These are phyloP conservation scores for Stereum hirsutum DNA, from an alignment of 1,284 basidiomycete species.

Conservation along the genomic window DNA sequence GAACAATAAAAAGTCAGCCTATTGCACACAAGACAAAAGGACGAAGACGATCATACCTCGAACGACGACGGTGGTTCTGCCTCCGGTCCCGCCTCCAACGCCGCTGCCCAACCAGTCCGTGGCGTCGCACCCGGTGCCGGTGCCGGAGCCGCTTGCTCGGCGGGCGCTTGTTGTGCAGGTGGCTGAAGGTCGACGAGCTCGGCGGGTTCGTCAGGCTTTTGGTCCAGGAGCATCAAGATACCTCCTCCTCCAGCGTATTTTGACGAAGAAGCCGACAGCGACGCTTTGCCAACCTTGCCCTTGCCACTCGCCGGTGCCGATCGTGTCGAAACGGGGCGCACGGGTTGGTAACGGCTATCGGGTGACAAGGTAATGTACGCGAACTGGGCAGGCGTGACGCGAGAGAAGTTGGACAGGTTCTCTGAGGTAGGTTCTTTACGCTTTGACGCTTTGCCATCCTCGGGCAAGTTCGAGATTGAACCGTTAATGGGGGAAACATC, in stretches of 20 bases:
- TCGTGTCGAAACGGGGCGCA: conserved; percentile 65
- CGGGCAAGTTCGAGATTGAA: conserved; percentile 36
- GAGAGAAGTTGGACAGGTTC: conserved; percentile 80
- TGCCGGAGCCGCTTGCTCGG: conserved; percentile 22
- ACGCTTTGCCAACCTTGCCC: conserved; percentile 27
- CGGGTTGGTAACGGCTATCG: conserved; percentile 82
- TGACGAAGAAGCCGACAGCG: conserved; percentile 11
- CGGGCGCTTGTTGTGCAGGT: conserved; percentile 33
- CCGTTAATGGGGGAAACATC: conserved; percentile 50
- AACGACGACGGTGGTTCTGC: conserved; percentile 73
- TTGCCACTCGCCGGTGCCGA: conserved; percentile 24
- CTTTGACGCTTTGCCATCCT: conserved; percentile 37
- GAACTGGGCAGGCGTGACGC: conserved; percentile 88
- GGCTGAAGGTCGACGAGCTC: conserved; percentile 75
- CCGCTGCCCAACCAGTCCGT: conserved; percentile 9
- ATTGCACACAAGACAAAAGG: too few species aligned
- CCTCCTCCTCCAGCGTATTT: conserved; percentile 74
- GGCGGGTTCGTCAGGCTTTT: conserved; percentile 51
- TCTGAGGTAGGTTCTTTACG: conserved; percentile 67
- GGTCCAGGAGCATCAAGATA: conserved; percentile 73
- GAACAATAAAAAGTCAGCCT: conserved; percentile 10
- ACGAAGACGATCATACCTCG: conserved; percentile 55
- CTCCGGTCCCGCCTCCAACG: conserved; percentile 67
- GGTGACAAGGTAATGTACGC: conserved; percentile 77
- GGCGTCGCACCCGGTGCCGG: conserved; percentile 17